Conservation (phyloP, 2,329 filamentous ascomycete genomes). For the Scedosporium boydii region DNA sequence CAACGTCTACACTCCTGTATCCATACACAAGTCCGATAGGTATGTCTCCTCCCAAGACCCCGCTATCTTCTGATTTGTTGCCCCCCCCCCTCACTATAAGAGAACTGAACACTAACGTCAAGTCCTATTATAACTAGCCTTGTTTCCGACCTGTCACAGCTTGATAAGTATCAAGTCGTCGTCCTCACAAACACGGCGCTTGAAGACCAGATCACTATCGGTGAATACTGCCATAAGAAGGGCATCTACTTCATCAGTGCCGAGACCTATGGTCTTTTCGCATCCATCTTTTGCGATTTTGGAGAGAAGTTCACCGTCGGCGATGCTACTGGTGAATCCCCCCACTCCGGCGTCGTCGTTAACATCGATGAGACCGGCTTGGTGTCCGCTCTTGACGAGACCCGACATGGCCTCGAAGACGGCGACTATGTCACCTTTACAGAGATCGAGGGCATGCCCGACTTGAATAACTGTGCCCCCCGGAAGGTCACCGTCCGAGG, state of each 20-base stretch:
- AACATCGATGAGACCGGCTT: constrained; percentile 82
- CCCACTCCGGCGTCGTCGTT: constrained; percentile 79
- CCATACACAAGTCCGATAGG: constrained; percentile 56
- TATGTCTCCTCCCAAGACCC: constrained; percentile 19
- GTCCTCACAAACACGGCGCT: constrained; percentile 81
- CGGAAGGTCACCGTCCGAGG: constrained; percentile 90
- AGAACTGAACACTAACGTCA: constrained; percentile 10
- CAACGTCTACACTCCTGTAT: constrained; percentile 91
- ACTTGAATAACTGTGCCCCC: constrained; percentile 71
- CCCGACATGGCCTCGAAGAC: constrained; percentile 88
- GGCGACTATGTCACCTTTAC: constrained; percentile 94
- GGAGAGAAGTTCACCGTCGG: constrained; percentile 86
- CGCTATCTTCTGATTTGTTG: background rate
- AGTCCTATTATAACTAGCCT: constrained; percentile 32
- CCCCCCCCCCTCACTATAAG: background rate
- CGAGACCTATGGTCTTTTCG: constrained; percentile 90
- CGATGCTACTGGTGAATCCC: constrained; percentile 84
- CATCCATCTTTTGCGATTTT: constrained; percentile 94
- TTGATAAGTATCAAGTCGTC: constrained; percentile 87
- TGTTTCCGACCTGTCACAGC: constrained; percentile 64
- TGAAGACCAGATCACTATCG: constrained; percentile 70
- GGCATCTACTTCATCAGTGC: constrained; percentile 82
- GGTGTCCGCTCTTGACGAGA: constrained; percentile 90
- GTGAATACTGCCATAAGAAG: constrained; percentile 90
- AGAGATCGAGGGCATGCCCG: constrained; percentile 87